Conservation (phyloP, 2,329 filamentous ascomycete genomes). For the Fonsecaea multimorphosa region DNA sequence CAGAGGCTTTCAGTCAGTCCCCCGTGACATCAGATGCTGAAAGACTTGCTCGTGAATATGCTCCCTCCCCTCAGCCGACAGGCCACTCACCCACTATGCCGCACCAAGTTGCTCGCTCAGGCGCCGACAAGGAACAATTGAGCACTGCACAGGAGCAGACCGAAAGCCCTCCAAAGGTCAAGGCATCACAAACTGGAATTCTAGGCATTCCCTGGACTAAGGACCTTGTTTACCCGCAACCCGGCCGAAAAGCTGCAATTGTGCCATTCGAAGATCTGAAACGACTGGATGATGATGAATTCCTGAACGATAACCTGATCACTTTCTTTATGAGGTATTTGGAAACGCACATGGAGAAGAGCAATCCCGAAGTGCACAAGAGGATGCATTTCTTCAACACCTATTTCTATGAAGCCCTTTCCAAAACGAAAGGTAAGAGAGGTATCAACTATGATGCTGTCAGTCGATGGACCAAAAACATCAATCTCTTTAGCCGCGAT, state of each 20-base stretch:
- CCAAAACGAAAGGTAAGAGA: conserved; percentile 60
- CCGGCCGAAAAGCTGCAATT: conserved; percentile 55
- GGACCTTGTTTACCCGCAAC: conserved; percentile 52
- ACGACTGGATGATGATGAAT: conserved; percentile 81
- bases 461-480: conserved; percentile 81
- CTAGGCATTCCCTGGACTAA: conserved; percentile 42
- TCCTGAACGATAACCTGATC: conserved; percentile 90
- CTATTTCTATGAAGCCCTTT: conserved; percentile 80
- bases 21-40: conserved; percentile 18
- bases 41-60: not conserved
- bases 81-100: not conserved
- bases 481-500: conserved; percentile 83
- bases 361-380: conserved; percentile 62
- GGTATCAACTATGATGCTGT: conserved; percentile 84
- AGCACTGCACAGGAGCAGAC: not conserved
- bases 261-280: conserved; percentile 59
- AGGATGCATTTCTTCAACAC: conserved; percentile 90
- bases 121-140: not conserved
- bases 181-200: conserved; percentile 31
- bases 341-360: conserved; percentile 64
- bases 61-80: not conserved
- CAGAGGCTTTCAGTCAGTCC: not conserved
- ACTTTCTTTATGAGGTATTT: conserved; percentile 83
- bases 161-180: conserved; percentile 1
- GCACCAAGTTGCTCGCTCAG: conserved; percentile 16